These are phyloP conservation scores for Trichoderma sp. DNA, from an alignment of 2,329 filamentous ascomycete species.

Conservation along the genomic window DNA sequence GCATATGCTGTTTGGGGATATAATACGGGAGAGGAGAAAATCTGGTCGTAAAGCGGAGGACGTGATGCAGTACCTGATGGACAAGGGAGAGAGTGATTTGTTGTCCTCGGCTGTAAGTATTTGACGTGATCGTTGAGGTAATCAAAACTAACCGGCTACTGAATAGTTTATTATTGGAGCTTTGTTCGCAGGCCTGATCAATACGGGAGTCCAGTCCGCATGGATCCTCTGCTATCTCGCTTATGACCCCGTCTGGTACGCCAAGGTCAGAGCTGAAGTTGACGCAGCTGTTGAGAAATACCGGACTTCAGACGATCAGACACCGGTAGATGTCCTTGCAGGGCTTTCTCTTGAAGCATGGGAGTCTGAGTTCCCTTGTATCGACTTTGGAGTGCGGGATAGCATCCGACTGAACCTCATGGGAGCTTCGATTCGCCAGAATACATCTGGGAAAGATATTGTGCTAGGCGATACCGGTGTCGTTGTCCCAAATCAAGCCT, in stretches of 20 bases:
- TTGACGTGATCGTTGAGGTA: not conserved
- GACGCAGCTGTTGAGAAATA: constrained; percentile 43
- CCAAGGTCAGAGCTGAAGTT: constrained; percentile 46
- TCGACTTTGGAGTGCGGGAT: constrained; percentile 53
- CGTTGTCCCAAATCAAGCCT: constrained; percentile 48
- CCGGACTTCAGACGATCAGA: constrained; percentile 31
- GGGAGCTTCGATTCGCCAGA: constrained; percentile 51
- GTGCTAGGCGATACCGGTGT: constrained; percentile 44
- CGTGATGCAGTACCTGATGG: constrained; percentile 51
- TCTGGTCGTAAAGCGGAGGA: constrained; percentile 45
- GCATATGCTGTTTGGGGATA: constrained; percentile 46
- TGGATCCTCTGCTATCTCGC: constrained; percentile 52
- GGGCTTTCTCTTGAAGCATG: constrained; percentile 50
- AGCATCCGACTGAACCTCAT: constrained; percentile 49
- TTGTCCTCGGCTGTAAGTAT: constrained; percentile 41
- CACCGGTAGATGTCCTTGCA: constrained; percentile 38
- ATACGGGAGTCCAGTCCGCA: constrained; percentile 53
- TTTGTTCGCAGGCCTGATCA: constrained; percentile 56
- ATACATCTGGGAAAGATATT: constrained; percentile 44
- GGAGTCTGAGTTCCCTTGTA: constrained; percentile 52
- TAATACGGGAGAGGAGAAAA: constrained; percentile 45
- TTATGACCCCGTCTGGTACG: constrained; percentile 45
- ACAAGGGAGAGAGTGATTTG: constrained; percentile 45
- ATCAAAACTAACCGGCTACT: not conserved
- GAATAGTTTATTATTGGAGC: constrained; percentile 49